Evolutionary conservation across 495 filamentous ascomycete species (phyloP).

Genomic region (Sabuloglossum arenarium): DNA sequence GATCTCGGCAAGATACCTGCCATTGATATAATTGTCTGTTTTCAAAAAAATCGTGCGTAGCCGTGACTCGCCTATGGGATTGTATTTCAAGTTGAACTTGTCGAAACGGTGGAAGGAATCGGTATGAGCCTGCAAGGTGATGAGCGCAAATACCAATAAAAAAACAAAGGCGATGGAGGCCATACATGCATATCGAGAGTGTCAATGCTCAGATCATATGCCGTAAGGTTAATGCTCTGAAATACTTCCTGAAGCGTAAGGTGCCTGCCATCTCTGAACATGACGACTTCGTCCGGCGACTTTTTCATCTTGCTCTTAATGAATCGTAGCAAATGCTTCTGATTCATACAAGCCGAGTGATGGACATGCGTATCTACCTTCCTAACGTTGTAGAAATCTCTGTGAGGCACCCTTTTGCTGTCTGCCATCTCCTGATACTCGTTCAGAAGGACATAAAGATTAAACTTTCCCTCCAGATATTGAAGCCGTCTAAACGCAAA

Average conservation of each 20-base stretch:
- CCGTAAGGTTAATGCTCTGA: constrained; percentile 87
- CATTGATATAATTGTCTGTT: constrained; percentile 93
- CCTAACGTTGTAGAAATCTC: constrained; percentile 96
- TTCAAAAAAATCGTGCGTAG: constrained; percentile 93
- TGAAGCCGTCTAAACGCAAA: constrained; percentile 88
- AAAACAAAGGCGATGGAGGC: constrained; percentile 5
- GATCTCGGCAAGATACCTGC: constrained; percentile 88
- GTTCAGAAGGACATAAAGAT: constrained; percentile 77
- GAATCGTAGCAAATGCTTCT: constrained; percentile 92
- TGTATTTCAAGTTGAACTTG: constrained; percentile 99
- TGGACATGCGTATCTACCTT: constrained; percentile 99
- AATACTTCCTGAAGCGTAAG: constrained; percentile 86
- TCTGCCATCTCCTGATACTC: constrained; percentile 96
- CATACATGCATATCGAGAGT: constrained; percentile 94
- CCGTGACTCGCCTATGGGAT: constrained; percentile 88
- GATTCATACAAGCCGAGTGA: constrained; percentile 98
- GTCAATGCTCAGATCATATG: constrained; percentile 95
- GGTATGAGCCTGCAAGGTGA: constrained; percentile 51
- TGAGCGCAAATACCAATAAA: constrained; percentile 2
- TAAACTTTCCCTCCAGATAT: constrained; percentile 91
- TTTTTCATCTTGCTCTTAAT: constrained; percentile 99
- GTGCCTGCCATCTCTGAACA: constrained; percentile 83
- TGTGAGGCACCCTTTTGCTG: constrained; percentile 88
- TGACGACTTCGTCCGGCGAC: constrained; percentile 76
- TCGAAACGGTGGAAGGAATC: constrained; percentile 98